phyloP scores from a whole-genome alignment of 192 early-diverging fungal species.

The Spizellomyces sp. region DNA sequence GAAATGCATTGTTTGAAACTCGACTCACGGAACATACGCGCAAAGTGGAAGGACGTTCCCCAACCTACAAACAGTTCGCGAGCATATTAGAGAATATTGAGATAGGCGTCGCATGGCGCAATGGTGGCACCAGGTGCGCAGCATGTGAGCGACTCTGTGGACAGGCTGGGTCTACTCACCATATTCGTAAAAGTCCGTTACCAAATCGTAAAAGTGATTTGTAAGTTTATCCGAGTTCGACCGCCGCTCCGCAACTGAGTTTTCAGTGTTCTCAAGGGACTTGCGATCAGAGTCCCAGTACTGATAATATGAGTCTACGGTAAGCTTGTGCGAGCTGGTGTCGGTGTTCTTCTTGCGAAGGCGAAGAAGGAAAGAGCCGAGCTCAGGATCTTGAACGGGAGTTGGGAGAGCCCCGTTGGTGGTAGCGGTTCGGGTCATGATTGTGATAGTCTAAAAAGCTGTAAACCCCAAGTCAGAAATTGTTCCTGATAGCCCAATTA shows the following conservation, averaged over 20 bases:
- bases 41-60: conserved; percentile 94
- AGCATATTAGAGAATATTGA: too few species aligned
- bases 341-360: conserved; percentile 52
- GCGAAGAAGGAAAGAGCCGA: conserved; percentile 43
- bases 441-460: not conserved
- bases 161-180: conserved; percentile 26
- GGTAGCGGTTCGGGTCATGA: conserved; percentile 6
- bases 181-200: conserved; percentile 60
- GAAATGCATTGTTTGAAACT: conserved; percentile 80
- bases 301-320: conserved; percentile 48
- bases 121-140: too few species aligned
- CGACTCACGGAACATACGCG: conserved; percentile 74
- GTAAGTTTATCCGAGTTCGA: conserved; percentile 40
- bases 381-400: conserved; percentile 44
- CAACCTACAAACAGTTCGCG: conserved; percentile 50
- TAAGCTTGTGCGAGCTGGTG: conserved; percentile 38
- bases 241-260: conserved; percentile 39
- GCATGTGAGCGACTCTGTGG: not conserved
- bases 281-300: conserved; percentile 47
- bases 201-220: conserved; percentile 57
- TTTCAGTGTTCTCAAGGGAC: conserved; percentile 31
- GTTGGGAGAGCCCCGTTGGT: conserved; percentile 27
- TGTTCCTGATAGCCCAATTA: not conserved
- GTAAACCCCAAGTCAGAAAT: not conserved
- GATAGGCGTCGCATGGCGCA: too few species aligned